Conservation (phyloP, 169 alveolate species). For the Amoebophrya sp. region DNA sequence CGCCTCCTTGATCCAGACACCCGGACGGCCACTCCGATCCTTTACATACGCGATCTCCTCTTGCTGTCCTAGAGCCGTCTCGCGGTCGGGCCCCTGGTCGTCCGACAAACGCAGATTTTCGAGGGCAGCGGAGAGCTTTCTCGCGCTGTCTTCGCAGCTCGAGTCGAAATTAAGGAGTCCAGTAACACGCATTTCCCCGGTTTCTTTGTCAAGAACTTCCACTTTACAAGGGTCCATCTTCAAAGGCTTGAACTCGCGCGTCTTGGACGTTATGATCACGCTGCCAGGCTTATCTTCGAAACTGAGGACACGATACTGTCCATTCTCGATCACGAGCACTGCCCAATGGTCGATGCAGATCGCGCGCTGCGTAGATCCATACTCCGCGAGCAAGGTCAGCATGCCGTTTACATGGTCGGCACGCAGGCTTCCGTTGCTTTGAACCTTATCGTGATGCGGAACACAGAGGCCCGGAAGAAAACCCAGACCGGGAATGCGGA, state of each 20-base stretch:
- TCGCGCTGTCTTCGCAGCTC: background rate
- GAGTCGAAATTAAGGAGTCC: background rate
- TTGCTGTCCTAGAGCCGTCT: no score
- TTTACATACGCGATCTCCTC: background rate
- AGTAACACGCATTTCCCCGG: background rate
- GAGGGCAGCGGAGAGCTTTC: background rate
- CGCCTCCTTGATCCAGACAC: background rate
- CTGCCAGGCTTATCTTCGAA: background rate
- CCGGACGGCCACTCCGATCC: background rate
- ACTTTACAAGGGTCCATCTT: background rate
- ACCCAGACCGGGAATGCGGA: background rate
- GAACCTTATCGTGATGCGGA: constrained; percentile 7
- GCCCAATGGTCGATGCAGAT: constrained; percentile 20
- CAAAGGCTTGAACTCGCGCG: background rate
- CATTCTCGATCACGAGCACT: background rate
- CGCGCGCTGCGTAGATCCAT: background rate
- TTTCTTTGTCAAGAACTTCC: background rate
- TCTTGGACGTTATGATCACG: background rate
- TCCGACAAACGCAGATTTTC: background rate
- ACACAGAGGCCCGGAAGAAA: background rate
- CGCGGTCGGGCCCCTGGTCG: constrained; percentile 10
- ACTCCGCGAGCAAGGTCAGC: background rate
- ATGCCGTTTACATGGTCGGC: constrained; percentile 3
- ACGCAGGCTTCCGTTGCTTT: background rate
- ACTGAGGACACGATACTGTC: background rate